Evolutionary conservation across 441 rosid genomes (phyloP), one percentile per base, ranked within the genome.

Genomic region (Erodium moschatum): DNA sequence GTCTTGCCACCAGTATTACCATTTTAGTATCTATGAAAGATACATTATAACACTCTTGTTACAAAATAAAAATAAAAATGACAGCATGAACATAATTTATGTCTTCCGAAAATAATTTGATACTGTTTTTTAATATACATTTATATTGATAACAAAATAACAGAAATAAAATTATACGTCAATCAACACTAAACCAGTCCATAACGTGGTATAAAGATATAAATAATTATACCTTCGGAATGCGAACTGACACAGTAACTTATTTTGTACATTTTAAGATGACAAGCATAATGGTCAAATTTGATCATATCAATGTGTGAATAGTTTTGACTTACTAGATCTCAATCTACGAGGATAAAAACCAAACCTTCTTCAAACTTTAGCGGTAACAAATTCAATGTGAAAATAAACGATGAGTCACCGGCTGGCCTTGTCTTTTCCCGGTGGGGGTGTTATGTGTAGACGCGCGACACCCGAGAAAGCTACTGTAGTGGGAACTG

Each of bases 401-500:
- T 10, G 8, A 46, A 24, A 24, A 24, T 24, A 0, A 2, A 46
- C 4, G 54, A 46, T 46, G 54, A 46, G 54, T 46, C 54, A 46
- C 54, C 54, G 54, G 54, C 13, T 46, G 54, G 54, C 10, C 54
- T 46, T 46, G 54, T 46, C 15, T 46, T 46, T 46, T 46, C 54
- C 15, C 15, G 54, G 54, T 46, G 54, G 15, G 12, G 15, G 54
- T 11, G 54, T 46, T 46, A 46, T 46, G 54, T 12, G 54, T 46
- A 13, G n/a, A 12, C 54, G 54, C 54, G 15, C 54, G 11, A 46
- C 0, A 46, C 54, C 54, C 13, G n/a, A 46, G 54, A 46, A 46
- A 46, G 4, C 54, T 46, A 11, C 54, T 12, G 54, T 11, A 46
- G 66, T 27, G 68, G 65, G 69, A 66, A 69, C 7, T 6, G 68